Percentiles rank a stretch among this genome's conserved stretches.
These are phyloP conservation scores for Coemansia sp. DNA, from an alignment of 192 early-diverging fungal genomes.

Conservation along the genomic window DNA sequence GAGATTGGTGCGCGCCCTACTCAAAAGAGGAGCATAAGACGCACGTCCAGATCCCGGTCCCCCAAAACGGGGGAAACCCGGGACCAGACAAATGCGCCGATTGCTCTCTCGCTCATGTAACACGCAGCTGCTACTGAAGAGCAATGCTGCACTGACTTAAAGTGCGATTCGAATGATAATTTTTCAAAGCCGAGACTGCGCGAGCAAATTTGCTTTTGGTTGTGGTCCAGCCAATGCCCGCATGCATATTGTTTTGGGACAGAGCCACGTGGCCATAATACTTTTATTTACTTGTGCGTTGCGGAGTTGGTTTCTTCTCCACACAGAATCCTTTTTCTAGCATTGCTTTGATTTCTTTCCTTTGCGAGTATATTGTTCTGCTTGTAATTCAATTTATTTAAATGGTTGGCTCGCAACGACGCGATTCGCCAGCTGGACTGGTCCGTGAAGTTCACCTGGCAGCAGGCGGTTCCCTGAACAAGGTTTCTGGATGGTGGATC, in stretches of 20 bases:
- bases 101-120: conserved; percentile 52
- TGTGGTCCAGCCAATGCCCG: not conserved
- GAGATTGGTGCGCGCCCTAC: conserved; percentile 37
- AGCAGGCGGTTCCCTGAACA: conserved; percentile 38
- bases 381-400: not conserved
- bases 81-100: conserved; percentile 26
- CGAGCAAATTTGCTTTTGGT: not conserved
- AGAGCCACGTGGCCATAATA: conserved; percentile 9
- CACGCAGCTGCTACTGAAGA: conserved; percentile 38
- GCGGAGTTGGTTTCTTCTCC: conserved; percentile 6
- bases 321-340: not conserved
- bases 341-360: not conserved
- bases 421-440: conserved; percentile 14
- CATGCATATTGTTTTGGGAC: conserved; percentile 23
- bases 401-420: conserved; percentile 31
- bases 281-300: not conserved
- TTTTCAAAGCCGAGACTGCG: conserved; percentile 1
- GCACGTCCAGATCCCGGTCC: conserved; percentile 26
- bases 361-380: not conserved
- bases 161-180: conserved; percentile 31
- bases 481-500: conserved; percentile 56
- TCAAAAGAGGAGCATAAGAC: conserved; percentile 52
- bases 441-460: conserved; percentile 37
- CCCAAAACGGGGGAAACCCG: conserved; percentile 47
- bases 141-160: conserved; percentile 51